Evolutionary conservation across 179 eudicot species (phyloP).

Genomic region (Corrigiola litoralis): DNA sequence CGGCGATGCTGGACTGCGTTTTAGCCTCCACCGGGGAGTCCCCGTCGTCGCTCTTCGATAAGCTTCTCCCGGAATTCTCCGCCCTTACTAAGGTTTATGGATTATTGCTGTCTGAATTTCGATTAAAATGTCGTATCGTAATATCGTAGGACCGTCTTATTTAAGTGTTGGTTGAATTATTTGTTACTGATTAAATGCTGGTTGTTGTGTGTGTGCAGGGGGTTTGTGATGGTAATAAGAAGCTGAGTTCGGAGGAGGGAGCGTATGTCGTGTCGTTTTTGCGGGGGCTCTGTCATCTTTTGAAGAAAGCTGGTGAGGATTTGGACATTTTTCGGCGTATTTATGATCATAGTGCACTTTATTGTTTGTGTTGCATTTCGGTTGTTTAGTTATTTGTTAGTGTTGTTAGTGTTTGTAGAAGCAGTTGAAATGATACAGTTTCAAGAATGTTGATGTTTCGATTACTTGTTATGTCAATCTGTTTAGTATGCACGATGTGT

Average conservation of each 20-base stretch:
- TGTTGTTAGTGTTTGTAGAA: too few relatives aligned
- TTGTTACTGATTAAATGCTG: neutral
- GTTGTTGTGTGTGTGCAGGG: too few relatives aligned
- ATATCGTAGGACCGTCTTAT: neutral
- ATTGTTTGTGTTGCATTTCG: neutral
- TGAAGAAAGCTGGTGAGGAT: slow-evolving; percentile 69
- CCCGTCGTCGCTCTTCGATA: slow-evolving; percentile 51
- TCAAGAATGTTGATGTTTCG: too few relatives aligned
- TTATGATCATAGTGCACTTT: neutral
- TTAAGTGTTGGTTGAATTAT: neutral
- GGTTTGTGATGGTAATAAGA: slow-evolving; percentile 29
- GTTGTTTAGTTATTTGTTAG: too few relatives aligned
- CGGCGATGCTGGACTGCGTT: slow-evolving; percentile 81
- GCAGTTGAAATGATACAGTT: too few relatives aligned
- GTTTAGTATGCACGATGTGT: too few relatives aligned
- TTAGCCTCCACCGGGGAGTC: slow-evolving; percentile 46
- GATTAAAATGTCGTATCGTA: neutral
- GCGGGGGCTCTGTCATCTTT: slow-evolving; percentile 56
- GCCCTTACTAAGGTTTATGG: slow-evolving; percentile 40
- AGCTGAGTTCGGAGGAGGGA: slow-evolving; percentile 38
- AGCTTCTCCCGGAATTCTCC: slow-evolving; percentile 46
- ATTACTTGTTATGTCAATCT: too few relatives aligned
- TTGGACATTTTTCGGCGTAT: neutral
- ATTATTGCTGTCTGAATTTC: too few relatives aligned
- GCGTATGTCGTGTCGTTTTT: slow-evolving; percentile 44